These are phyloP conservation scores for Cercophora samala DNA, from an alignment of 495 filamentous ascomycete genomes.

Conservation along the genomic window DNA sequence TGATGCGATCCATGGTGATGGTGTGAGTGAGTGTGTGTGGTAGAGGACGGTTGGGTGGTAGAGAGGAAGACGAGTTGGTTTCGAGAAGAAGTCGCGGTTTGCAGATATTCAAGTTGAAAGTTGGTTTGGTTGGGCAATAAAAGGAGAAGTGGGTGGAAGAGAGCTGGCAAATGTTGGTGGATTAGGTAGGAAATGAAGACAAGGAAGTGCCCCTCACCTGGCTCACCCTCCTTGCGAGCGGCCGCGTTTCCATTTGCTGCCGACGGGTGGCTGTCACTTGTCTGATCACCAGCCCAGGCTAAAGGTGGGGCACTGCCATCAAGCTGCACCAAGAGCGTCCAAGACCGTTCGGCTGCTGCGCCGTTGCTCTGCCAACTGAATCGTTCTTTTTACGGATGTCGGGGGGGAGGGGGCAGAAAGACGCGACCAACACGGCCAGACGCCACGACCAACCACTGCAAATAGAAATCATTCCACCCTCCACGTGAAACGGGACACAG, in stretches of 20 bases:
- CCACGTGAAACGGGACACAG: neutral
- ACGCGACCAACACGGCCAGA: conserved; percentile 6
- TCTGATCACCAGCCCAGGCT: conserved; percentile 30
- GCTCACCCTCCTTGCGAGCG: conserved; percentile 14
- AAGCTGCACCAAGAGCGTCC: neutral
- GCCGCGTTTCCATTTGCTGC: conserved; percentile 31
- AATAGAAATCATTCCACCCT: conserved; percentile 1
- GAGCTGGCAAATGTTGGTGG: conserved; percentile 23
- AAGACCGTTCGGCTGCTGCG: conserved; percentile 14
- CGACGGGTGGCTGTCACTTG: conserved; percentile 29
- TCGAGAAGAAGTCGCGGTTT: conserved; percentile 20
- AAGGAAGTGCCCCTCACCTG: conserved; percentile 31
- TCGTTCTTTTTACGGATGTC: conserved; percentile 6
- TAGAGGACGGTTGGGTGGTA: conserved; percentile 12
- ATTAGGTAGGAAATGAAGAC: conserved; percentile 28
- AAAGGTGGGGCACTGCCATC: conserved; percentile 26
- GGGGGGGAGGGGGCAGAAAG: conserved; percentile 4
- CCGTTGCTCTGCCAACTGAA: conserved; percentile 29
- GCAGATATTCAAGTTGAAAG: conserved; percentile 17
- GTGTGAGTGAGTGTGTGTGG: conserved; percentile 17
- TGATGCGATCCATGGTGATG: conserved; percentile 67
- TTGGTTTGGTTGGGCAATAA: conserved; percentile 16
- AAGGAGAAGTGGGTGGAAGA: conserved; percentile 24
- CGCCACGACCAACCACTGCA: conserved; percentile 1
- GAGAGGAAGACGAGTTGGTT: conserved; percentile 9